Conservation (phyloP, 176 grass and related monocot species). For the Musa beccarii region DNA sequence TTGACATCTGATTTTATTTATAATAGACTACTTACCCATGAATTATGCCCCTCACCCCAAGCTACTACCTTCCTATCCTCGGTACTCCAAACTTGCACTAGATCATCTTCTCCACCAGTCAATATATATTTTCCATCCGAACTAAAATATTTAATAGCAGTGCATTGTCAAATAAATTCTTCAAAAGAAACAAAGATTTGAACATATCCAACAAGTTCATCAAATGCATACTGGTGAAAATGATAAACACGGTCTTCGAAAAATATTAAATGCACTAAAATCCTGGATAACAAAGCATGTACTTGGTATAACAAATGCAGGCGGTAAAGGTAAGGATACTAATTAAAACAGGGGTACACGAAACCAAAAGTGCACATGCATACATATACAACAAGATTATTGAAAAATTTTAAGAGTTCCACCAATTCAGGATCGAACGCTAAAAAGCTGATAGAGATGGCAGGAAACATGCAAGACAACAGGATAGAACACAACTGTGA, state of each 20-base stretch:
- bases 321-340: background rate
- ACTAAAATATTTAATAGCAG: slow-evolving; percentile 32
- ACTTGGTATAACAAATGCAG: background rate
- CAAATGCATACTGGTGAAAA: background rate
- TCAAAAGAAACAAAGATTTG: background rate
- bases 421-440: background rate
- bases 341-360: too few species aligned
- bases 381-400: background rate
- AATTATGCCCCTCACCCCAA: slow-evolving; percentile 95
- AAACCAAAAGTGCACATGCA: background rate
- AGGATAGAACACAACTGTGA: background rate
- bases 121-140: slow-evolving; percentile 84
- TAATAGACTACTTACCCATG: slow-evolving; percentile 61
- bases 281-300: background rate
- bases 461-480: background rate
- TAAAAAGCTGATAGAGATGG: background rate
- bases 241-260: background rate
- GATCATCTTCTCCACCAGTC: slow-evolving; percentile 88
- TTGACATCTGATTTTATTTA: background rate
- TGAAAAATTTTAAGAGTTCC: too few species aligned
- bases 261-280: too few species aligned
- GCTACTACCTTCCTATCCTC: slow-evolving; percentile 89
- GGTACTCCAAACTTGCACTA: slow-evolving; percentile 98
- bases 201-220: background rate
- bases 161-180: background rate